A percentile compares a stretch with the other conserved stretches of the same genome.
Conservation (phyloP, 345 rosid species). For the Turritis glabra region DNA sequence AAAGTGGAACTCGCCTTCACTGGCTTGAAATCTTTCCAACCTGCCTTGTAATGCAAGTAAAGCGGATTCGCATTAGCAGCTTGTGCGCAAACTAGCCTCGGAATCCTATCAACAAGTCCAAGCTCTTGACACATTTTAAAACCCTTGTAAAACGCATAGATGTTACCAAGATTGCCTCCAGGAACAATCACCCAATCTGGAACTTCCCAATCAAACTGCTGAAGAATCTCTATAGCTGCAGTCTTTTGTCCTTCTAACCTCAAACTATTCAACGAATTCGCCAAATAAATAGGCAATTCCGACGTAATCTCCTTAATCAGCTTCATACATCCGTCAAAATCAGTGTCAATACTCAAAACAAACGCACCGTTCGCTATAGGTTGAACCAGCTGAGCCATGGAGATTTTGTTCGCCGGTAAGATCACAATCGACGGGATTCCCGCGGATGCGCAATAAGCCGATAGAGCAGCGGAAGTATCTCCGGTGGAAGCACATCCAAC, state of each 20-base stretch:
- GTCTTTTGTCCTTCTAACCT: slow-evolving; percentile 85
- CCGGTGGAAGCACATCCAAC: slow-evolving; percentile 93
- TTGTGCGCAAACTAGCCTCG: slow-evolving; percentile 79
- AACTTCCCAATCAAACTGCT: slow-evolving; percentile 84
- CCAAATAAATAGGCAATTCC: slow-evolving; percentile 70
- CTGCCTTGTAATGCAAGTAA: slow-evolving; percentile 63
- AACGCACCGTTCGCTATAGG: slow-evolving; percentile 86
- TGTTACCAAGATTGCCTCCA: slow-evolving; percentile 81
- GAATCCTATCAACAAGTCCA: slow-evolving; percentile 69
- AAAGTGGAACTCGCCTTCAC: slow-evolving; percentile 63
- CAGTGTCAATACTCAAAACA: slow-evolving; percentile 74
- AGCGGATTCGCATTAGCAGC: slow-evolving; percentile 89
- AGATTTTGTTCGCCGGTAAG: slow-evolving; percentile 74
- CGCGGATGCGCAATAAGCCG: slow-evolving; percentile 76
- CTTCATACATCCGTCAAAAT: slow-evolving; percentile 88
- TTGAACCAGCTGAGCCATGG: slow-evolving; percentile 81
- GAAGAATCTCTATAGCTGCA: slow-evolving; percentile 80
- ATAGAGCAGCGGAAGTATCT: slow-evolving; percentile 77
- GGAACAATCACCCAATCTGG: slow-evolving; percentile 92
- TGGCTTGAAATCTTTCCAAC: slow-evolving; percentile 67
- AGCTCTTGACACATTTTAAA: slow-evolving; percentile 76
- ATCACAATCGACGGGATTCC: slow-evolving; percentile 80
- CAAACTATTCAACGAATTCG: slow-evolving; percentile 72
- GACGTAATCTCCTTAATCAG: slow-evolving; percentile 69
- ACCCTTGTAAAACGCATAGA: slow-evolving; percentile 81